phyloP scores from a whole-genome alignment of 495 filamentous ascomycete species.

The Penicillium silybi region DNA sequence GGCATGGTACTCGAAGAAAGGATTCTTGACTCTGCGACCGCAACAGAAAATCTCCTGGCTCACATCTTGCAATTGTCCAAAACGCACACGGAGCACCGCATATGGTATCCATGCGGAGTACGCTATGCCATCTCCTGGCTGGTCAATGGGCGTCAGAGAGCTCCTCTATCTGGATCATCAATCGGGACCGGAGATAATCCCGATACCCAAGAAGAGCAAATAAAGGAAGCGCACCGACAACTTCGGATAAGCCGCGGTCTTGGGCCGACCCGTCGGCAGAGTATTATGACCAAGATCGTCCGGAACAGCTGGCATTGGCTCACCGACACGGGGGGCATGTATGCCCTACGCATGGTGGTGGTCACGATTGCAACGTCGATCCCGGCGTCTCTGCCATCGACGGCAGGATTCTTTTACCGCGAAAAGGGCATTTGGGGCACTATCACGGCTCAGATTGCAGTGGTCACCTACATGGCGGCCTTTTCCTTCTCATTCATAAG shows the following conservation, averaged over 20 bases:
- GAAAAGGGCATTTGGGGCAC: conserved; percentile 1
- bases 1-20: conserved; percentile 22
- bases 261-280: not conserved
- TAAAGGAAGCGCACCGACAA: not conserved
- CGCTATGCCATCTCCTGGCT: not conserved
- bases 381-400: not conserved
- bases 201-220: not conserved
- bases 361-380: not conserved
- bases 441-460: not conserved
- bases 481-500: not conserved
- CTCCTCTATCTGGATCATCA: not conserved
- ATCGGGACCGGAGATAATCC: not conserved
- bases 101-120: not conserved
- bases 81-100: not conserved
- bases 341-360: conserved; percentile 1
- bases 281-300: conserved; percentile 1
- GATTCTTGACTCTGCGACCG: conserved; percentile 8
- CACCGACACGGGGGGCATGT: conserved; percentile 3
- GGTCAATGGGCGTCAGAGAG: not conserved
- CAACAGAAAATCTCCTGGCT: conserved; percentile 3
- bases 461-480: not conserved
- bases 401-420: conserved; percentile 1
- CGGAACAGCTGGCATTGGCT: conserved; percentile 25
- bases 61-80: not conserved
- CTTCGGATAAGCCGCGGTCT: not conserved